Percentiles rank a stretch among this genome's conserved stretches.
These are phyloP conservation scores for Pseudogymnoascus sp. DNA, from an alignment of 2,329 filamentous ascomycete genomes.

Conservation along the genomic window DNA sequence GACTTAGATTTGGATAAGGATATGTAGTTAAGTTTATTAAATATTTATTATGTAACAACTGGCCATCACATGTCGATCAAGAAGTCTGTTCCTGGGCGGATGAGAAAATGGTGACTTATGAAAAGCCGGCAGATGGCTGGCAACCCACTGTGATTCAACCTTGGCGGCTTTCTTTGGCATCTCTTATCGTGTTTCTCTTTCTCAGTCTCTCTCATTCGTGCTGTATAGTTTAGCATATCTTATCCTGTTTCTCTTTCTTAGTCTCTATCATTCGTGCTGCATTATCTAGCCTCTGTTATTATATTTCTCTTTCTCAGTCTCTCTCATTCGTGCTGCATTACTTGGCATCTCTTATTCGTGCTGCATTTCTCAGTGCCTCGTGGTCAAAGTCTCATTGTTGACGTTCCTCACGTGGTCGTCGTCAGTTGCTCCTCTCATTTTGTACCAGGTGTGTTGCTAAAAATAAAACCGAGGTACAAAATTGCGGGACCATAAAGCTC, in stretches of 20 bases:
- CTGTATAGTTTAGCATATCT: too few relatives aligned
- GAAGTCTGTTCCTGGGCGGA: neutral
- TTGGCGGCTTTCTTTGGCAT: neutral
- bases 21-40: neutral
- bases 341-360: too few relatives aligned
- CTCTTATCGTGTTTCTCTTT: neutral
- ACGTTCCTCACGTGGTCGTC: neutral
- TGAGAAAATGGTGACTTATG: neutral
- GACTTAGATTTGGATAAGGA: neutral
- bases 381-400: neutral
- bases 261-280: too few relatives aligned
- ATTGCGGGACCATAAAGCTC: neutral
- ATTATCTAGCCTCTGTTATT: neutral
- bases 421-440: constrained; percentile 1
- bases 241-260: neutral
- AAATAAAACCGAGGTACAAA: neutral
- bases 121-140: neutral
- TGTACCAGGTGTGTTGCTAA: neutral
- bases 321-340: too few relatives aligned
- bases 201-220: too few relatives aligned
- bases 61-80: neutral
- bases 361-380: neutral
- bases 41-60: constrained; percentile 5
- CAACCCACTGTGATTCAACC: neutral
- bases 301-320: neutral